Evolutionary conservation across 768 basidiomycete species (phyloP), one percentile per base, ranked within the genome.

Genomic region (Asterophora lycoperdoides): DNA sequence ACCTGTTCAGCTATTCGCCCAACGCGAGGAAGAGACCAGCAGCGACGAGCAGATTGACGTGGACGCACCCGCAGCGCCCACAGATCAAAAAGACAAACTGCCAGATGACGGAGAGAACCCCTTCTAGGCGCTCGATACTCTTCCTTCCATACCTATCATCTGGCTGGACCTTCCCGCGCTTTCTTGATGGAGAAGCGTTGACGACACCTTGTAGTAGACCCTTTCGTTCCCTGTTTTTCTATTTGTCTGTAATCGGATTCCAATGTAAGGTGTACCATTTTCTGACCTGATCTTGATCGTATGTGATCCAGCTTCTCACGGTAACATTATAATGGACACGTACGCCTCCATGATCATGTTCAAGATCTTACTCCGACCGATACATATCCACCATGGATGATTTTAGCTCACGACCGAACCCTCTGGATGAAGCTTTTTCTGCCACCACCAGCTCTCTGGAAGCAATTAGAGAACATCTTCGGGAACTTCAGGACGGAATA

Each of bases 71-170:
- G 23, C 23, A 23, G 55, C 62, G 30, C 28, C 56, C 42, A 59
- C 60, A 28, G 59, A 69, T 50, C 60, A 57, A 32, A 67, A 63
- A 40, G 69, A 60, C 43, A 68, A 62, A 56, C 70, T 72, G 58
- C 71, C 69, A 44, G 67, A 69, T 47, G 80, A 81, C 56, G 84
- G 83, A 45, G 81, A 83, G 62, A 90, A 88, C 59, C 88, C 88
- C 15, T 90, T 91, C 68, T 83, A 68, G 68, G 53, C 10, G 15
- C n/a, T 41, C 19, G 23, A 34, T 41, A 43, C 34, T 23, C 23
- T 23, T 23, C 23, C 23, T 23, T 56, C 44, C 36, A 15, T 46
- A 30, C 49, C 55, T 46, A 44, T 42, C 56, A 54, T 48, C 18
- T 44, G 60, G 59, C 60, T 60, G 59, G 60, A 52, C 45, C 55